phyloP scores from a whole-genome alignment of 2,329 filamentous ascomycete species.

The Phaeosphaeriaceae sp. region DNA sequence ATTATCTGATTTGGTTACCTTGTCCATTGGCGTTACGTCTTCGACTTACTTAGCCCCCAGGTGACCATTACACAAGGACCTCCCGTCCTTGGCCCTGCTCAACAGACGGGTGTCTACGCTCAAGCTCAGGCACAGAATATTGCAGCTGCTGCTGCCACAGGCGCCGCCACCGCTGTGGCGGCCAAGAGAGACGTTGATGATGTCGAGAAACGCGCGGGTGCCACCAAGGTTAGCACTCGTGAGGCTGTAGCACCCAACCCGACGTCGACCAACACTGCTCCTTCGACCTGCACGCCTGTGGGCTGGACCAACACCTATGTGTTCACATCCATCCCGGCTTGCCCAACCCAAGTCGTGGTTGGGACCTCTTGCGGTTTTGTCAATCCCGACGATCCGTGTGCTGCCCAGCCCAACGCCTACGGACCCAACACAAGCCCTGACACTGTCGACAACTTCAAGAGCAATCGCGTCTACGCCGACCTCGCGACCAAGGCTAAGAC shows the following conservation, averaged over 20 bases:
- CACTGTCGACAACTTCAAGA: slow-evolving; percentile 32
- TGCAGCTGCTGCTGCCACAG: slow-evolving; percentile 16
- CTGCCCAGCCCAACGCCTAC: slow-evolving; percentile 31
- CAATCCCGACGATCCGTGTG: slow-evolving; percentile 35
- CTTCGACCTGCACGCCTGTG: slow-evolving; percentile 28
- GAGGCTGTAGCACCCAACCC: neutral
- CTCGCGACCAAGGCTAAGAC: slow-evolving; percentile 30
- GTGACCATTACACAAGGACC: slow-evolving; percentile 18
- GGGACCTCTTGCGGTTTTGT: slow-evolving; percentile 37
- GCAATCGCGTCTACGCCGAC: slow-evolving; percentile 27
- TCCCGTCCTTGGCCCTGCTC: slow-evolving; percentile 20
- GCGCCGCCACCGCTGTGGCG: slow-evolving; percentile 15
- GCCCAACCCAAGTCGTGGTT: slow-evolving; percentile 28
- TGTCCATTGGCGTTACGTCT: too few relatives aligned
- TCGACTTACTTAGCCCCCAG: too few relatives aligned
- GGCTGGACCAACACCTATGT: slow-evolving; percentile 30
- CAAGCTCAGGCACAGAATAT: slow-evolving; percentile 19
- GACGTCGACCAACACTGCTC: slow-evolving; percentile 24
- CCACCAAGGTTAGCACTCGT: neutral
- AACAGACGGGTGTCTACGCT: slow-evolving; percentile 19
- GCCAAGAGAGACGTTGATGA: slow-evolving; percentile 13
- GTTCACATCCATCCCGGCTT: slow-evolving; percentile 29
- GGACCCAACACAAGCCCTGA: slow-evolving; percentile 29
- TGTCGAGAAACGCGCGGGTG: neutral
- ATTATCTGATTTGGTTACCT: too few relatives aligned